phyloP scores from a whole-genome alignment of 2,329 filamentous ascomycete genomes.

The Curvularia sp. region DNA sequence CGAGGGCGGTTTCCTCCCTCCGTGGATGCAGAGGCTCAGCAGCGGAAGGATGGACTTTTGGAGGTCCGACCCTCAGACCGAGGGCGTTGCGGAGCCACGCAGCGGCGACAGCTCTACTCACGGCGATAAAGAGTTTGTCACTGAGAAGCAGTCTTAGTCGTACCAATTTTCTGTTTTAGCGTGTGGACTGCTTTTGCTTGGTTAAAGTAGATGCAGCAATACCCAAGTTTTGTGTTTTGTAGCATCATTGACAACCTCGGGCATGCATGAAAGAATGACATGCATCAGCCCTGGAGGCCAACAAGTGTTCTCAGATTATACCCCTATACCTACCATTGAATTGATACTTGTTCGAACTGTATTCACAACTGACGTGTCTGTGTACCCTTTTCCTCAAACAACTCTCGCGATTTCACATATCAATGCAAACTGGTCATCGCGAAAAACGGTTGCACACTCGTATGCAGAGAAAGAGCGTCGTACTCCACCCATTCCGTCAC shows the following conservation, averaged over 20 bases:
- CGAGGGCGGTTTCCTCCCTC: slow-evolving; percentile 75
- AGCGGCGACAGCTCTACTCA: slow-evolving; percentile 39
- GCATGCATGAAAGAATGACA: background rate
- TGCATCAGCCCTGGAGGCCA: background rate
- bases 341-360: background rate
- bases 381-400: background rate
- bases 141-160: slow-evolving; percentile 32
- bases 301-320: slow-evolving; percentile 15
- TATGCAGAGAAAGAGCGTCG: background rate
- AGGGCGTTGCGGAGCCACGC: slow-evolving; percentile 36
- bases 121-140: slow-evolving; percentile 35
- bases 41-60: slow-evolving; percentile 78
- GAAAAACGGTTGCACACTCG: background rate
- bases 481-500: background rate
- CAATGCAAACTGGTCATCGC: background rate
- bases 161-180: slow-evolving; percentile 17
- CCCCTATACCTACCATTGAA: slow-evolving; percentile 15
- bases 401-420: background rate
- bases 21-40: slow-evolving; percentile 71
- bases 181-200: slow-evolving; percentile 2
- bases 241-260: slow-evolving; percentile 2
- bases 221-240: slow-evolving; percentile 1
- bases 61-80: slow-evolving; percentile 48
- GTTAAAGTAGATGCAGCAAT: slow-evolving; percentile 17
- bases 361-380: background rate